Base-by-base conservation (phyloP, 2,329 filamentous ascomycete species). In the Botrytis hyacinthi region DNA sequence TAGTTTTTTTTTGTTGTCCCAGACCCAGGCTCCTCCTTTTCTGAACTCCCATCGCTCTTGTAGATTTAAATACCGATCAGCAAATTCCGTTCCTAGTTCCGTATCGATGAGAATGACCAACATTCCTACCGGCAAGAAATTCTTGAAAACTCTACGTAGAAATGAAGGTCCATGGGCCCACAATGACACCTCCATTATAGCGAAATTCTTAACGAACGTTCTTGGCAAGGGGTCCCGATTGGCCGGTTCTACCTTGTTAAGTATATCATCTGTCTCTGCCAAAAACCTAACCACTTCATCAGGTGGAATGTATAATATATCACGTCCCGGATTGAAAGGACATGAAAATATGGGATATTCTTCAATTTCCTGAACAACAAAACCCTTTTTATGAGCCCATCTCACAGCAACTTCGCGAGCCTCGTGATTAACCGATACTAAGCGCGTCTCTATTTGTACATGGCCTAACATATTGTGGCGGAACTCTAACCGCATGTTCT, bases 231-330 rank as follows among this genome's bases (percentile, higher is more conserved):
- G 7, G 2, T 46, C 0, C 44, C 20, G 18, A 22, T 22, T 46
- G 44, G 7, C 18, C 18, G 7, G 7, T 6, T 8, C 18, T 44
- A 18, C 12, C 42, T 44, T 18, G 16, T 8, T 6, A 46, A 46
- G 8, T 42, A 1, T 14, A 4, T 20, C 9, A 14, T 8, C 1
- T 32, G n/a, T 6, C 9, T 46, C 29, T 8, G 7, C 1, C 12
- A 1, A 1, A 46, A 26, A 35, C 12, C 0, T 16, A 12, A 26
- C 7, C 9, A 18, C 12, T 18, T 29, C 2, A 42, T 9, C 1
- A 35, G n/a, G 18, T 22, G 4, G 20, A 37, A 67, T 26, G 20
- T 51, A 37, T 20, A 37, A 16, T 18, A 67, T 12, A n/a, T 67
- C 32, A 67, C 12, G 22, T 37, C 18, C 12, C 26, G 44, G 44